These are phyloP conservation scores for Pterocarpus macrocarpus DNA, from an alignment of 306 rosid genomes.

Conservation along the genomic window DNA sequence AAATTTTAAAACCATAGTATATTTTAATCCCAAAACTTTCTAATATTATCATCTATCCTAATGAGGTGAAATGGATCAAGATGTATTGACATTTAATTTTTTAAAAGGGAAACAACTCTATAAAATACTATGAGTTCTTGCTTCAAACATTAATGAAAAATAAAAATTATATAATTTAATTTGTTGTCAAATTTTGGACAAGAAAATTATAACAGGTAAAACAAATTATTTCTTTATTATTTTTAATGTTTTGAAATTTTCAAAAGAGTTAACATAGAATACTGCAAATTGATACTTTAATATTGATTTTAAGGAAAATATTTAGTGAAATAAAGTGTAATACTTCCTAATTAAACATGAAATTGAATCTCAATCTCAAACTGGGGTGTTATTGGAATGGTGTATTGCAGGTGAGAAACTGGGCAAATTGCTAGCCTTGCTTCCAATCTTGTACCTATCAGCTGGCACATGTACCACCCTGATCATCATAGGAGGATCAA, in stretches of 20 bases:
- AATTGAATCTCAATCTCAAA: not conserved
- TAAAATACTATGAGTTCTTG: too few relatives aligned
- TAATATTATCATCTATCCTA: not conserved
- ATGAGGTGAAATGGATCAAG: not conserved
- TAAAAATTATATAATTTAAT: too few relatives aligned
- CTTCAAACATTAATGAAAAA: too few relatives aligned
- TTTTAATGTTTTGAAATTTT: not conserved
- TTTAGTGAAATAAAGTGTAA: not conserved
- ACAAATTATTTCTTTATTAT: not conserved
- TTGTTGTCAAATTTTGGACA: too few relatives aligned
- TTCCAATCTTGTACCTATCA: slow-evolving; percentile 67
- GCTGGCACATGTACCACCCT: slow-evolving; percentile 65
- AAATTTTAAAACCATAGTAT: not conserved
- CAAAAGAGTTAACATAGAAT: not conserved
- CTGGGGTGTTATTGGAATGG: not conserved
- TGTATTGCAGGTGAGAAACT: slow-evolving; percentile 56
- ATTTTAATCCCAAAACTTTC: too few relatives aligned
- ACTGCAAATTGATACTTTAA: not conserved
- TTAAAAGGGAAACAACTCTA: too few relatives aligned
- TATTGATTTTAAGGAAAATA: not conserved
- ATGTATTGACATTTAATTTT: too few relatives aligned
- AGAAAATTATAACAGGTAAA: too few relatives aligned
- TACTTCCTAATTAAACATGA: not conserved
- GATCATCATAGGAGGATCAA: slow-evolving; percentile 70
- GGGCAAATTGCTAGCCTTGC: slow-evolving; percentile 52